Conservation (phyloP, 306 rosid species). For the Medicago truncatula region MtrunA17r5.0-ANR NC_053042.1:15013501-15014000, state of each 20-base stretch:
- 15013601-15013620: conserved; percentile 58
- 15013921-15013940: conserved; percentile 58
- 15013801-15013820: conserved; percentile 61
- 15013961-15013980: conserved; percentile 67
- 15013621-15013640: conserved; percentile 50
- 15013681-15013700: conserved; percentile 49
- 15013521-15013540: background rate
- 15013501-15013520: background rate
- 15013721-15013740: conserved; percentile 58
- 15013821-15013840: conserved; percentile 60
- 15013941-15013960: conserved; percentile 65
- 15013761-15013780: conserved; percentile 64
- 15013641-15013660: conserved; percentile 66
- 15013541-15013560: background rate
- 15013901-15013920: conserved; percentile 60
- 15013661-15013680: conserved; percentile 71
- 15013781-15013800: conserved; percentile 64
- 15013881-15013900: conserved; percentile 54
- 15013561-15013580: background rate
- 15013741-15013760: conserved; percentile 68
- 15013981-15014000: conserved; percentile 66
- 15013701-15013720: conserved; percentile 52
- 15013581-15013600: conserved; percentile 64
- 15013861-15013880: conserved; percentile 54
- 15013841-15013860: conserved; percentile 66